Base-by-base conservation (phyloP, 257 asterid species). In the Phtheirospermum japonicum region DNA sequence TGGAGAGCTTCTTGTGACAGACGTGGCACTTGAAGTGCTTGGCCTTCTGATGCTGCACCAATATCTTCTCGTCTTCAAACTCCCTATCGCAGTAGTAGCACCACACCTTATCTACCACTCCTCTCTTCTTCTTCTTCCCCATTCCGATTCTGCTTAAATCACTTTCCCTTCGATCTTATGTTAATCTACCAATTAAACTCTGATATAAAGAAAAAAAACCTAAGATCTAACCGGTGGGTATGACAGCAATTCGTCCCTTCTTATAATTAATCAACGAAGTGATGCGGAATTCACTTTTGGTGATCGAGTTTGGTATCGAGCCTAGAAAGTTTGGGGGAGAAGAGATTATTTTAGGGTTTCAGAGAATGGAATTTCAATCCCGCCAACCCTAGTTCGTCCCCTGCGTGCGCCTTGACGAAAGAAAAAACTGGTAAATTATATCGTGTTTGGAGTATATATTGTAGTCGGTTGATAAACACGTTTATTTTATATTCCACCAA, bases 121-220 rank as follows among this genome's bases (percentile, higher is more conserved):
- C 88, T 76, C 95, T 84, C 86, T 91, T 91, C 95, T 91, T 91
- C 86, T 88, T 90, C 71, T 91, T 91, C 71, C 96, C 98, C 96
- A 91, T 90, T 64, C 28, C 52, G 62, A 26, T 31, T 30, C 57
- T 45, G 32, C 20, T 31, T 14, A 4, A n/a, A 12, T 62, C 26
- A 13, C 39, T 52, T 31, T 33, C 58, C 31, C 42, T 19, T 42
- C 64, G 57, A 30, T 32, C 59, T 37, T 26, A 37, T 37, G 11
- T 42, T 26, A 48, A 59, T 32, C 59, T 30, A 58, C 50, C 66
- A 40, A 53, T 37, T 12, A 8, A 52, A 52, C 40, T 23, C 43
- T 4, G 17, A 16, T n/a, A 36, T 42, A 23, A 13, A 40, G 14
- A 2, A 36, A 36, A 6, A 33, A 52, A 33, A 56, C 42, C 34